Conservation (phyloP, 2,329 filamentous ascomycete species). For the Verticillium nubilum region DNA sequence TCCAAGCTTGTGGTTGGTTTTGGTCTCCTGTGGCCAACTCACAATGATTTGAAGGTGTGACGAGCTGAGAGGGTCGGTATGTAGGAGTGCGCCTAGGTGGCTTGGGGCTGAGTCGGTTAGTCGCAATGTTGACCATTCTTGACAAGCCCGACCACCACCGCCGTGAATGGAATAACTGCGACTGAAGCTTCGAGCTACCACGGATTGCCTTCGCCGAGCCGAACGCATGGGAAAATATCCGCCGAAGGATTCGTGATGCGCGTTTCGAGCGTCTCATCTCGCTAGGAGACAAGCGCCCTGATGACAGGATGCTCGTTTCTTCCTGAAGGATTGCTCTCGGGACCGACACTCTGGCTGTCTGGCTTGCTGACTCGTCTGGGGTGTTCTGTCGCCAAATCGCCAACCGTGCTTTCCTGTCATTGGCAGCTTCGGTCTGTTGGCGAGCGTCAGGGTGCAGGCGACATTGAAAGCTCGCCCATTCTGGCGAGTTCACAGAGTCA, state of each 20-base stretch:
- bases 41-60: neutral
- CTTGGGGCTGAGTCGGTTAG: constrained; percentile 2
- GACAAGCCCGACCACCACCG: neutral
- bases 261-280: constrained; percentile 1
- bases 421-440: neutral
- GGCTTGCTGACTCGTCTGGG: neutral
- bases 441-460: neutral
- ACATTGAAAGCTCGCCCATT: neutral
- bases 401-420: neutral
- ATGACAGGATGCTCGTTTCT: neutral
- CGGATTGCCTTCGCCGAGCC: neutral
- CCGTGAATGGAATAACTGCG: neutral
- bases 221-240: neutral
- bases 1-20: neutral
- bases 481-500: neutral
- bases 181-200: neutral
- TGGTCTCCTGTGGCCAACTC: neutral
- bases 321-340: neutral
- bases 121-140: neutral
- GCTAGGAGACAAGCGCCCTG: neutral
- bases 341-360: neutral
- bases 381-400: neutral
- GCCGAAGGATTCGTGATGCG: neutral
- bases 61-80: neutral
- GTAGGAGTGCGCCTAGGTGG: neutral